Base-by-base conservation (phyloP, 1,284 basidiomycete genomes). In the Malassezia nana region DNA sequence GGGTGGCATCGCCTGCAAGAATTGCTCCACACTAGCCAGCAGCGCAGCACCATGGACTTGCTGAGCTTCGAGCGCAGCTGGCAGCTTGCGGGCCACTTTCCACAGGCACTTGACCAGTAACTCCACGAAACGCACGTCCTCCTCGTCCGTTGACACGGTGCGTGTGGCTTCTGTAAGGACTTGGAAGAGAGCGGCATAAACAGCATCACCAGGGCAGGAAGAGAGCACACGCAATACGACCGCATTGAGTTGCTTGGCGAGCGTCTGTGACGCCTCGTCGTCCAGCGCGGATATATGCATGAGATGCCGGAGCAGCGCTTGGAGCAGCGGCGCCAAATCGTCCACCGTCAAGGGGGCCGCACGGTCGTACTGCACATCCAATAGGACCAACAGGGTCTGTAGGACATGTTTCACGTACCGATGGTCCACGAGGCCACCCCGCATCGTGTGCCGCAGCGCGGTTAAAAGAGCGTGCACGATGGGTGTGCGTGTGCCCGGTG, bases 41-140 rank as follows among this genome's bases (percentile, higher is more conserved):
- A 99, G 77, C 62, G 89, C 86, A 15, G 88, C 84, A 16, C 90
- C 85, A 71, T 89, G 85, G 40, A 99, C 78, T 25, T 83, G 79
- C 6, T 82, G 79, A 50, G 89, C 86, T 59, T 82, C 81, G 41
- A 99, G 79, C 72, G 92, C 89, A 64, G 89, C 85, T 13, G 90
- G 89, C 42, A 96, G 87, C 62, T 88, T 89, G 63, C 92, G 83
- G 8, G 90, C 90, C 49, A 96, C 79, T 77, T 98, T 98, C 94
- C 94, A 98, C 29, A 98, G 82, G 75, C 94, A 99, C 79, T 98
- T 98, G 66, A 98, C 79, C 26, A 98, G 87, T 28, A 99, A 80
- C 74, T 98, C 94, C 6, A 91, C 90, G 44, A 96, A 89, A 68
- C 87, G 88, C 1, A 89, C 83, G 0, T 75, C 66, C 25, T 55